Base-by-base conservation (phyloP, 2,329 filamentous ascomycete species). In the Beauveria medogensis region DNA sequence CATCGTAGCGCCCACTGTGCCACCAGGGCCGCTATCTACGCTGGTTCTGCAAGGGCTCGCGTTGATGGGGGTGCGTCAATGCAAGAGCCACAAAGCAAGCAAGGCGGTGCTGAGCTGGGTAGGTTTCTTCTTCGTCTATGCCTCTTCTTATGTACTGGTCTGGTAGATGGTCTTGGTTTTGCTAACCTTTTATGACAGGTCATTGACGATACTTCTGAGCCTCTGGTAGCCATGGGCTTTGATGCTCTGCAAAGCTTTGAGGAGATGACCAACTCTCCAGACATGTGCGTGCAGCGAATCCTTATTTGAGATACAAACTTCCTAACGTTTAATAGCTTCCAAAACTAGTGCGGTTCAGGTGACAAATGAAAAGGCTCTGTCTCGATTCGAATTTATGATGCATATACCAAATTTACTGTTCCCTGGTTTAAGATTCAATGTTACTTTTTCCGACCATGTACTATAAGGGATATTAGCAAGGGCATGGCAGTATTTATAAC, bases 61-160 rank as follows among this genome's bases (percentile, higher is more conserved):
- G 16, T 74, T 95, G 63, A 84, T 96, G 75, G 90, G 89, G 0
- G 85, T 94, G 68, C 83, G 89, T 61, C 91, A 94, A 74, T 89
- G 91, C 72, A 93, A 92, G 73, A 83, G 83, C 66, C 84, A 92
- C 70, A 90, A 89, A 63, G 86, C 88, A 56, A 82, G 83, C 65
- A 86, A 86, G 62, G 89, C 88, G 57, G 78, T 95, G 52, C 74
- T 96, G 62, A 91, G 91, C 71, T 92, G 90, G 83, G 91, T 94
- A 76, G 78, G 87, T 80, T 14, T 55, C 12, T 60, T 12, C 3
- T 26, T 34, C 12, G 6, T 22, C 10, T 22, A 12, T 40, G 7
- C 37, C 8, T 52, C 5, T 47, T 41, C 22, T n/a, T 47, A 41
- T 1, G 18, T 46, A n/a, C 34, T 37, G 14, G 34, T 1, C 34